phyloP scores from a whole-genome alignment of 2,329 filamentous ascomycete species.

The Xylariaceae sp. region DNA sequence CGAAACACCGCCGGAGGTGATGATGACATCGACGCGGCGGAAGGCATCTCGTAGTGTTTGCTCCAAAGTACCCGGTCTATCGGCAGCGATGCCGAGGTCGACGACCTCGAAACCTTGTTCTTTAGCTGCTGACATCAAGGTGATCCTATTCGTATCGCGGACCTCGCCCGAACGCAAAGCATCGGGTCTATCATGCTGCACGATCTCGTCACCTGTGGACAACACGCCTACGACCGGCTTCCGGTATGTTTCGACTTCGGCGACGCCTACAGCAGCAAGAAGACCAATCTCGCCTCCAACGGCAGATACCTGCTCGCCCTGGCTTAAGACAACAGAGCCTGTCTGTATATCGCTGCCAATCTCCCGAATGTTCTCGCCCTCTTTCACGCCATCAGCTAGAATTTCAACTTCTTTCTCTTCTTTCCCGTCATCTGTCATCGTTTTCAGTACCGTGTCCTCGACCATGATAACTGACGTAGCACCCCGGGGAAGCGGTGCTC shows the following conservation, averaged over 20 bases:
- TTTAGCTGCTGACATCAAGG: conserved; percentile 71
- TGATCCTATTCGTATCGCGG: conserved; percentile 87
- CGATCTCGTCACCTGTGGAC: conserved; percentile 92
- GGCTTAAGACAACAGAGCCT: conserved; percentile 65
- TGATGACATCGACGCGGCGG: conserved; percentile 71
- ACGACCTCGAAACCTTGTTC: conserved; percentile 74
- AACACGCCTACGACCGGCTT: conserved; percentile 79
- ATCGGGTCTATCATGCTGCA: conserved; percentile 63
- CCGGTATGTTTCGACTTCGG: conserved; percentile 66
- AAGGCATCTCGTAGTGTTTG: conserved; percentile 71
- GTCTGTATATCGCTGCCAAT: conserved; percentile 80
- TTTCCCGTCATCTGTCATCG: conserved; percentile 69
- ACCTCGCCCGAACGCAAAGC: conserved; percentile 76
- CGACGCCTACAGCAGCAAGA: conserved; percentile 77
- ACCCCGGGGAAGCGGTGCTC: conserved; percentile 81
- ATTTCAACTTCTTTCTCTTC: conserved; percentile 91
- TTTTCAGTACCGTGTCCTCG: conserved; percentile 79
- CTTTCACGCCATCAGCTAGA: conserved; percentile 67
- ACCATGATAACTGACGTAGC: conserved; percentile 96
- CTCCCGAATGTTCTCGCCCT: conserved; percentile 85
- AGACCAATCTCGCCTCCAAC: conserved; percentile 89
- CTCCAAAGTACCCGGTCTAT: conserved; percentile 71
- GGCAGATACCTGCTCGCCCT: conserved; percentile 78
- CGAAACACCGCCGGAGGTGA: conserved; percentile 91
- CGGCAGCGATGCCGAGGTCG: conserved; percentile 81